Conservation (phyloP, 441 rosid species). For the Cnidoscolus chayamansa region DNA sequence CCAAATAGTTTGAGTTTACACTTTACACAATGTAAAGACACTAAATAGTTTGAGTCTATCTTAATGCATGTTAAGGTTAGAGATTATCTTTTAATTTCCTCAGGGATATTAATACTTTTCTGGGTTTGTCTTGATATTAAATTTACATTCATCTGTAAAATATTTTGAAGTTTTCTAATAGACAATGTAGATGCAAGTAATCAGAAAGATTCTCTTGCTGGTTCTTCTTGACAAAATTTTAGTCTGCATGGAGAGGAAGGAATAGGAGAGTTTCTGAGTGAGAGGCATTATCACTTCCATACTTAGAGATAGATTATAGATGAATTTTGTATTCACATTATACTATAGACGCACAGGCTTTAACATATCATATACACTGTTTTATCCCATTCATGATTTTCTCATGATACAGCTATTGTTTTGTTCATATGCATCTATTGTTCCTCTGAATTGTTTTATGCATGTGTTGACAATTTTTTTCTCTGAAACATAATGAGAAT, state of each 20-base stretch:
- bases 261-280: not conserved
- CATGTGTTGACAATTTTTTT: not conserved
- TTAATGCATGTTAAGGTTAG: not conserved
- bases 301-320: not conserved
- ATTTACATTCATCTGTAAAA: not conserved
- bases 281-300: not conserved
- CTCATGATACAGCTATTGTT: not conserved
- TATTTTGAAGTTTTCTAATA: not conserved
- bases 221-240: not conserved
- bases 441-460: not conserved
- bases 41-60: conserved; percentile 9
- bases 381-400: not conserved
- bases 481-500: not conserved
- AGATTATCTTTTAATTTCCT: not conserved
- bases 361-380: not conserved
- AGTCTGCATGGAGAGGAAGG: not conserved
- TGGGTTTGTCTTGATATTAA: not conserved
- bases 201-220: not conserved
- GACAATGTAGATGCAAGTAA: not conserved
- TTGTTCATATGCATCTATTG: not conserved
- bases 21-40: conserved; percentile 11
- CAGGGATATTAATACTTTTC: not conserved
- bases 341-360: not conserved
- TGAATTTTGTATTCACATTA: not conserved
- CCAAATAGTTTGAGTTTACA: conserved; percentile 11